Evolutionary conservation across 148 eudicot genomes (phyloP).

Genomic region (Limonium bicolor): DNA sequence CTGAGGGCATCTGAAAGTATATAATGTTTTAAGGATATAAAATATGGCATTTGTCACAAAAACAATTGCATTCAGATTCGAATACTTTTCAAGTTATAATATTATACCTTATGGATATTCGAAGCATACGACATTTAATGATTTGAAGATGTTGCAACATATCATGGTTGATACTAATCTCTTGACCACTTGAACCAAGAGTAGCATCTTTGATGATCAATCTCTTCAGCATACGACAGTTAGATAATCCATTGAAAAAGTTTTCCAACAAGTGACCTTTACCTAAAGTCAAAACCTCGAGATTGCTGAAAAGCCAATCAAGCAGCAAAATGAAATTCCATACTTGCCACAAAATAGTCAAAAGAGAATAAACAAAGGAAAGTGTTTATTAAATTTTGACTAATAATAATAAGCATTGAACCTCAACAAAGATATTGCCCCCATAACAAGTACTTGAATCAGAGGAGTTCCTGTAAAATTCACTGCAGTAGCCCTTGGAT

Average conservation of each 20-base stretch:
- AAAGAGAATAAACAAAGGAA: background rate
- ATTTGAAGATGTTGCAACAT: constrained; percentile 62
- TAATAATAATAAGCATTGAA: constrained; percentile 5
- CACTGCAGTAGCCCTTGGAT: constrained; percentile 73
- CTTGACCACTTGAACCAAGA: constrained; percentile 80
- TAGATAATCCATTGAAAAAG: constrained; percentile 59
- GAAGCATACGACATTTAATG: constrained; percentile 73
- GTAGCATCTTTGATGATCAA: constrained; percentile 62
- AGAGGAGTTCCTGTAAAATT: constrained; percentile 48
- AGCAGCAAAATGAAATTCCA: background rate
- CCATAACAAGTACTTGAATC: constrained; percentile 54
- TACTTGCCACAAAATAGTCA: background rate
- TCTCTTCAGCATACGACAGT: constrained; percentile 54
- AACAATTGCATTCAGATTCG: too few relatives aligned
- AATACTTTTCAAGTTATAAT: too few relatives aligned
- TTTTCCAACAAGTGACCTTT: constrained; percentile 66
- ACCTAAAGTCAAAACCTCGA: constrained; percentile 63
- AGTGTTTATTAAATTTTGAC: background rate
- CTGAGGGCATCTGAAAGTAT: constrained; percentile 42
- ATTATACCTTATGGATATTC: constrained; percentile 66
- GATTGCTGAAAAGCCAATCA: constrained; percentile 34
- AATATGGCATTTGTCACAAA: too few relatives aligned
- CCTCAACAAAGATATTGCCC: constrained; percentile 44
- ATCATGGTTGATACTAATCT: constrained; percentile 67
- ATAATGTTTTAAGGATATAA: background rate